Base-by-base conservation (phyloP, 2,329 filamentous ascomycete species). In the Aspergillus flavus region DNA sequence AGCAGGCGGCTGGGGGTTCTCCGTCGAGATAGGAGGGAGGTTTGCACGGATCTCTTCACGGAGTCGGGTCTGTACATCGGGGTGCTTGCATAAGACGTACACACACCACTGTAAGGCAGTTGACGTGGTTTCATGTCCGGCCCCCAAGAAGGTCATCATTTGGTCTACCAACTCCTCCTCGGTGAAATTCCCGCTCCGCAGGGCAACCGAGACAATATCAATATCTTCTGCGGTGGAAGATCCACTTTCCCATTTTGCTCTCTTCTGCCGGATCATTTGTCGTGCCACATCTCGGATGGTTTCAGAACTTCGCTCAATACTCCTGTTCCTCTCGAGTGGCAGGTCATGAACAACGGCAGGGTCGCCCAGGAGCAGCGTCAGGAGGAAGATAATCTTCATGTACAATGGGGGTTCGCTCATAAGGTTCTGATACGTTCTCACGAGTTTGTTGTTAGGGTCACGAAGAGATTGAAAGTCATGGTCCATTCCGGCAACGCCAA, bases 61-160 rank as follows among this genome's bases (percentile, higher is more conserved):
- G 4, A 96, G 85, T 3, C 84, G 84, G 26, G 77, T 77, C 78
- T 95, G 91, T 2, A 91, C 80, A 0, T 87, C 83, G 0, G 87
- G 88, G 69, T 92, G 78, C 23, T 83, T 82, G 69, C 86, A 86
- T n/a, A 95, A 84, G 50, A 89, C 80, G 73, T 93, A 91, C 9
- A 88, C 78, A 3, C 89, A 86, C 90, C 91, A 94, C n/a, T 89
- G 90, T 73, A 95, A 83, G 21, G 91, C 85, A 1, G 88, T 85
- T 1, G 92, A 87, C 0, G 91, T 94, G 1, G 92, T 94, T 78
- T 94, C 91, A 75, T 94, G 92, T 26, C 89, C 90, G 0, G 93
- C 93, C 0, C 90, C 90, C 6, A 96, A 85, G 80, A 96, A 95
- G 0, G 92, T 96, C 91, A 96, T 95, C 74, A 95, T 86, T 78